Percentiles rank a stretch among this genome's conserved stretches.
These are phyloP conservation scores for Lotmaria passim DNA, from an alignment of 208 protist genomes.

Conservation along the genomic window DNA sequence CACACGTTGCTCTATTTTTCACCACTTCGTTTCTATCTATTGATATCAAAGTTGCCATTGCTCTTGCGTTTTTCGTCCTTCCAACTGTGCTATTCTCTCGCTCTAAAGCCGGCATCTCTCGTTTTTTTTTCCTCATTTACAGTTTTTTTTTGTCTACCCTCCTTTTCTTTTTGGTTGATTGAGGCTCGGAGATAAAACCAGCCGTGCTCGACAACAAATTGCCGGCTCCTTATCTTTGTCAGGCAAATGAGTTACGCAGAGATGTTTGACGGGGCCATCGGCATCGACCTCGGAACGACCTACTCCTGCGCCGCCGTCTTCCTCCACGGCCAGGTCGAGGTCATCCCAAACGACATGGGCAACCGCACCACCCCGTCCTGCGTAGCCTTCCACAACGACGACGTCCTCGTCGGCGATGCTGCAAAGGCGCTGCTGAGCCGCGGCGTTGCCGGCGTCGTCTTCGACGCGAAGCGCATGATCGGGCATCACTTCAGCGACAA, in stretches of 20 bases:
- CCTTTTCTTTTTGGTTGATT: no score
- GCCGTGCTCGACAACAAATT: slow-evolving; percentile 25
- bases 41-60: neutral
- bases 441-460: slow-evolving; percentile 93
- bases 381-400: slow-evolving; percentile 98
- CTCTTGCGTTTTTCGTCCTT: neutral
- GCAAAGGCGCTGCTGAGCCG: slow-evolving; percentile 92
- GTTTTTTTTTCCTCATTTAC: no score
- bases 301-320: slow-evolving; percentile 97
- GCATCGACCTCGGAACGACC: slow-evolving; percentile 96
- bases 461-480: slow-evolving; percentile 98
- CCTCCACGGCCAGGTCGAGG: slow-evolving; percentile 81
- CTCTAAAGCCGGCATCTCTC: neutral
- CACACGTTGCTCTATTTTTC: neutral
- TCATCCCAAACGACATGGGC: slow-evolving; percentile 99
- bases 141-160: no score
- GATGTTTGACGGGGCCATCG: slow-evolving; percentile 72
- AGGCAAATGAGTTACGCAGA: slow-evolving; percentile 28
- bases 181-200: no score
- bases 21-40: neutral
- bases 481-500: slow-evolving; percentile 87
- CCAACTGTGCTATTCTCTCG: neutral
- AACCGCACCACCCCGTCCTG: slow-evolving; percentile 99
- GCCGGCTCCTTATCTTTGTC: neutral
- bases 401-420: slow-evolving; percentile 96